Evolutionary conservation across 2,329 filamentous ascomycete genomes (phyloP).

Genomic region (Botrytis fabae): DNA sequence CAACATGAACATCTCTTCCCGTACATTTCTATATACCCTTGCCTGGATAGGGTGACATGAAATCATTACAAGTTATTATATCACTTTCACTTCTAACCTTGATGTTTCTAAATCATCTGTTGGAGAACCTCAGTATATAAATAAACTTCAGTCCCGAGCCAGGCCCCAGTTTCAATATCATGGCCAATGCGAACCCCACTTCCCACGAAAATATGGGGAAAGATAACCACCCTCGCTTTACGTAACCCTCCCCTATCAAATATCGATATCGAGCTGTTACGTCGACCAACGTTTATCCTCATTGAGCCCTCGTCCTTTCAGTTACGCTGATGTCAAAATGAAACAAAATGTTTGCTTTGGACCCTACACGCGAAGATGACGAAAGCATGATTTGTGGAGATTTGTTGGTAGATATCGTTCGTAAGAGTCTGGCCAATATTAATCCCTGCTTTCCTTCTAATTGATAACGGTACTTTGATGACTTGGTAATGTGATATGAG

Average conservation of each 20-base stretch:
- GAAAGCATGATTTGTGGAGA: not conserved
- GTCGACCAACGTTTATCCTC: not conserved
- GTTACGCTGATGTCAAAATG: not conserved
- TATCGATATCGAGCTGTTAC: not conserved
- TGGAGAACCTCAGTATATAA: slow-evolving; percentile 3
- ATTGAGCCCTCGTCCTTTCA: not conserved
- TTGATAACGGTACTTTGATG: not conserved
- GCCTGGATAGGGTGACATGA: not conserved
- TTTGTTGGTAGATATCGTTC: not conserved
- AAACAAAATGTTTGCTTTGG: not conserved
- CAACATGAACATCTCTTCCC: not conserved
- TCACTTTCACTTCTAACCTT: not conserved
- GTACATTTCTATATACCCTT: not conserved
- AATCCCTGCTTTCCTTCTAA: not conserved
- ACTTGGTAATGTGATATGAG: not conserved
- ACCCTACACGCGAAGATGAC: not conserved
- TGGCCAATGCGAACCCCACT: not conserved
- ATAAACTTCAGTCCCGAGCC: not conserved
- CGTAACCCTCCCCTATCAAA: slow-evolving; percentile 12
- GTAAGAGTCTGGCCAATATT: not conserved
- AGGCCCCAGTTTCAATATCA: not conserved
- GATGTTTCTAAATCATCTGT: not conserved
- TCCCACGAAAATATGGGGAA: slow-evolving; percentile 8
- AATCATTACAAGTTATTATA: not conserved
- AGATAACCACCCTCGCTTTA: slow-evolving; percentile 12